Conservation (phyloP, 2,329 filamentous ascomycete genomes). For the Rugonectria rugulosa region DNA sequence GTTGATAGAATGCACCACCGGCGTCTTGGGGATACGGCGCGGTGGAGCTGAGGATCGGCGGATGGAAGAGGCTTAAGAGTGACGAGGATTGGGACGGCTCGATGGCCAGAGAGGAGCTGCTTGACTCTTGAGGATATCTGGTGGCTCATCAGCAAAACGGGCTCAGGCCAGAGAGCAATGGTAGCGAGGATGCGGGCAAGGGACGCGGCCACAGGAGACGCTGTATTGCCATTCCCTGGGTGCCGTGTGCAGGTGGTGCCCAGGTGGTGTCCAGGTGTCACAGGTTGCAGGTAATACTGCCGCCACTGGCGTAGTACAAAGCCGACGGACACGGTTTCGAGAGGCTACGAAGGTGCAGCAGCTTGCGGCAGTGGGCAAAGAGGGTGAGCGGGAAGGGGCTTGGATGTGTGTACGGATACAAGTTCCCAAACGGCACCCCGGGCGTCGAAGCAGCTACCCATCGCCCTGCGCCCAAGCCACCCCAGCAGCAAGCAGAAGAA, state of each 20-base stretch:
- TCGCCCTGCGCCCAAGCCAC: slow-evolving; percentile 37
- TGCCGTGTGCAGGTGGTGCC: no score
- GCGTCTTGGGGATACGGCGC: slow-evolving; percentile 59
- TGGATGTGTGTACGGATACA: slow-evolving; percentile 16
- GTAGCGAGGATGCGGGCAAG: slow-evolving; percentile 34
- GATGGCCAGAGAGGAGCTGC: slow-evolving; percentile 60
- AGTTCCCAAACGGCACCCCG: slow-evolving; percentile 26
- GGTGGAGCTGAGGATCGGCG: slow-evolving; percentile 54
- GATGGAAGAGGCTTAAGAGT: slow-evolving; percentile 61
- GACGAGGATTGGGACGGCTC: slow-evolving; percentile 61
- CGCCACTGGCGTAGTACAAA: slow-evolving; percentile 38
- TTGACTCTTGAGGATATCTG: slow-evolving; percentile 65
- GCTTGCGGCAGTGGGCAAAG: slow-evolving; percentile 32
- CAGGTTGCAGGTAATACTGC: slow-evolving; percentile 40
- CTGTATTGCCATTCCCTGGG: slow-evolving; percentile 42
- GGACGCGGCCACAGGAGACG: slow-evolving; percentile 37
- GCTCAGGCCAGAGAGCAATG: slow-evolving; percentile 28
- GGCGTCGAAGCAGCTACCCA: slow-evolving; percentile 34
- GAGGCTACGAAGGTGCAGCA: slow-evolving; percentile 37
- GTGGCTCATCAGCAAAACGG: slow-evolving; percentile 38
- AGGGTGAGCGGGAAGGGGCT: slow-evolving; percentile 25
- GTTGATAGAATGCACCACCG: slow-evolving; percentile 55
- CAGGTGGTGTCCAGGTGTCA: slow-evolving; percentile 40
- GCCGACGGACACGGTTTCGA: slow-evolving; percentile 36
- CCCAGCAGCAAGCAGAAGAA: slow-evolving; percentile 12